Base-by-base conservation (phyloP, 768 basidiomycete genomes). In the Sarcomyxa edulis region DNA sequence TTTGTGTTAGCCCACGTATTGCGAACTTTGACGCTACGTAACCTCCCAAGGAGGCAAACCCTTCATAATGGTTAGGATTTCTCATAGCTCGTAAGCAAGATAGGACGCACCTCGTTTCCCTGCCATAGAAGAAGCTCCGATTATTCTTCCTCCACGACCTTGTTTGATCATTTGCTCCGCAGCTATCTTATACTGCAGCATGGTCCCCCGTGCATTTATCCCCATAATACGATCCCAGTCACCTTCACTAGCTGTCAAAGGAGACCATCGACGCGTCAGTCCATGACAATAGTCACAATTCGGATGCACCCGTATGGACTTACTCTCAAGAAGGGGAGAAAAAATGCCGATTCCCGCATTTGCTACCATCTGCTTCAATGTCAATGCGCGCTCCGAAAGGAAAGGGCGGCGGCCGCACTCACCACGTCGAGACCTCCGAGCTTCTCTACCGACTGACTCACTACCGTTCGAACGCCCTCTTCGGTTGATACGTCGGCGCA, bases 11-110 rank as follows among this genome's bases (percentile, higher is more conserved):
- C 11, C 64, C 67, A 19, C 67, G 54, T 0, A 73, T 35, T 2
- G 67, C 68, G 45, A 69, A 70, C 47, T 73, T 71, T 4, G 61
- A 62, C 0, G 58, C 48, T 28, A 47, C 49, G 41, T 72, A 72
- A 5, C 56, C 45, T 12, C 42, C 29, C n/a, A 49, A 23, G 8
- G 26, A 29, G 6, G 35, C 39, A 16, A 30, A 16, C 7, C 47
- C 49, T 50, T 10, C 2, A 8, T 9, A 8, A n/a, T 12, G n/a
- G 9, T n/a, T 19, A 34, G 14, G 10, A 15, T 5, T 18, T 22
- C 9, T 24, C 3, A 19, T 27, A 28, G 20, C 10, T 0, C 7
- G 7, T 24, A 10, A 43, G 25, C 5, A 4, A n/a, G 6, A n/a
- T 24, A 18, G 8, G n/a, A 32, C 14, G 7, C 35, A 62, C 72